Percentiles rank a stretch among this genome's conserved stretches.
Evolutionary conservation across 2,329 filamentous ascomycete species (phyloP).

Genomic region (Phoma sp.): DNA sequence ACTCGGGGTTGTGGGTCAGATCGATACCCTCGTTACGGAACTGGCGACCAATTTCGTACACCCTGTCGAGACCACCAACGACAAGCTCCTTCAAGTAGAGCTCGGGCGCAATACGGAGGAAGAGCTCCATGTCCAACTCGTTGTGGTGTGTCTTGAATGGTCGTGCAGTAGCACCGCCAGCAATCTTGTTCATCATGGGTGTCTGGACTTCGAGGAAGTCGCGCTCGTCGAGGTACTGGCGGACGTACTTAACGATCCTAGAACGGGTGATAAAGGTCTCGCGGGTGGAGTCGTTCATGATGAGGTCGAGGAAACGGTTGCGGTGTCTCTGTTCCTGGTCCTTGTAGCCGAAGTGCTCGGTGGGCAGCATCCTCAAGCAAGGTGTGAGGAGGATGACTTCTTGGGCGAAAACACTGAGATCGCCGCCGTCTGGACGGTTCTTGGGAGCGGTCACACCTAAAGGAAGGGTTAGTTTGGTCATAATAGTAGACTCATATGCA

Average conservation of each 20-base stretch:
- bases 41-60: conserved; percentile 94
- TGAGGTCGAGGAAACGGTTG: conserved; percentile 91
- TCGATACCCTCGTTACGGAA: conserved; percentile 95
- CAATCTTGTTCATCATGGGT: conserved; percentile 93
- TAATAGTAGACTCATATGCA: too few species aligned
- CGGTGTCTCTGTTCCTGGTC: conserved; percentile 93
- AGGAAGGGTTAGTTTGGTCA: too few species aligned
- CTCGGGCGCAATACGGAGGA: conserved; percentile 93
- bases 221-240: conserved; percentile 83
- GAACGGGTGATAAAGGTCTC: conserved; percentile 84
- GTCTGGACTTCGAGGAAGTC: conserved; percentile 96
- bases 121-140: conserved; percentile 92
- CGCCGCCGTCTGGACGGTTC: conserved; percentile 67
- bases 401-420: conserved; percentile 91
- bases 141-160: conserved; percentile 97
- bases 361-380: conserved; percentile 88
- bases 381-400: conserved; percentile 87
- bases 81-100: conserved; percentile 96
- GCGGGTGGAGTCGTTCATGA: conserved; percentile 91
- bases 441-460: conserved; percentile 87
- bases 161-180: conserved; percentile 92
- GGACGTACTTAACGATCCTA: conserved; percentile 88
- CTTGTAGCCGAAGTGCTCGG: conserved; percentile 78
- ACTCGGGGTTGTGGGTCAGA: conserved; percentile 96
- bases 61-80: conserved; percentile 90